Evolutionary conservation across 2,329 filamentous ascomycete genomes (phyloP), one percentile per base, ranked within the genome.

Genomic region (Aureobasidium sp.): DNA sequence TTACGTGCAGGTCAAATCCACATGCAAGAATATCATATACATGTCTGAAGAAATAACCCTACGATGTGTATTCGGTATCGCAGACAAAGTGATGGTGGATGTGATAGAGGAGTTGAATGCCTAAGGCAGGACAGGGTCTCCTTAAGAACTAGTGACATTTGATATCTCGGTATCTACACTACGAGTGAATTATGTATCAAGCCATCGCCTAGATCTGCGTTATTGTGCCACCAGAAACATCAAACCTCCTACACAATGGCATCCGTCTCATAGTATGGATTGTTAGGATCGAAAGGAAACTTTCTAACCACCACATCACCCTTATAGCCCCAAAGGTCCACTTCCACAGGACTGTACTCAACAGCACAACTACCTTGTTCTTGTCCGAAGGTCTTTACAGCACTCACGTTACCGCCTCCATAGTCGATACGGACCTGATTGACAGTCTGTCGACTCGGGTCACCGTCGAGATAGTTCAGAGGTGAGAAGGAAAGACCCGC

Each of bases 401-500:
- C 59, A 34, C 63, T 68, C 2, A 65, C 59, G 32, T 64, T 67
- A 37, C 73, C 74, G 13, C 68, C 65, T 27, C 63, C 69, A 59
- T 76, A 77, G 54, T 76, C 64, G 29, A 79, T 70, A 41, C 74
- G 68, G 5, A 79, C 73, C 67, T 74, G 72, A 67, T 76, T 75
- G 42, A 74, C 73, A 1, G 74, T 78, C 53, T 68, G 67, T 29
- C 75, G 68, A 63, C 73, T 76, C 42, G 73, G 69, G 61, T 79
- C 78, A 3, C 68, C 66, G 11, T 68, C 66, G 42, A 78, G 73
- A 67, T 80, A 80, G 57, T 81, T 80, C 42, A 74, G 66, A 0
- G 78, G 78, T 68, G 74, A 75, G 64, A 80, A 72, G 39, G 74
- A 69, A 47, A 81, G 68, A 27, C 75, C 75, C 1, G 72, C 73